phyloP scores from a whole-genome alignment of 306 rosid species.

The Clitoria ternatea region DNA sequence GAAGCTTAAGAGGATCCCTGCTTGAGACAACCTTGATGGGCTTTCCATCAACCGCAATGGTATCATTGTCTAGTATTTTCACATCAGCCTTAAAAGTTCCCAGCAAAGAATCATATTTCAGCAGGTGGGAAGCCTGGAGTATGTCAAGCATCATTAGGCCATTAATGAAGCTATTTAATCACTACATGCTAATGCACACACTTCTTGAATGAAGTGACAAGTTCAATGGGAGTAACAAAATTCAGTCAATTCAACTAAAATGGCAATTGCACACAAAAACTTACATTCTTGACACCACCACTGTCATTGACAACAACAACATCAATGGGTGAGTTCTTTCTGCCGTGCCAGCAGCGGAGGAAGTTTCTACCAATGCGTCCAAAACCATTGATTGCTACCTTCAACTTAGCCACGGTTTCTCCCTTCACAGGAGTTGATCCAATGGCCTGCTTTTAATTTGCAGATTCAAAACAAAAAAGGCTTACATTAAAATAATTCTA shows the following conservation, averaged over 20 bases:
- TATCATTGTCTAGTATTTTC: slow-evolving; percentile 56
- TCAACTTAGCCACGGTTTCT: slow-evolving; percentile 89
- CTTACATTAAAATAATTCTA: not conserved
- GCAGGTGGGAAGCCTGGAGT: slow-evolving; percentile 67
- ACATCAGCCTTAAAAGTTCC: slow-evolving; percentile 94
- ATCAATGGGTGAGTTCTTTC: slow-evolving; percentile 89
- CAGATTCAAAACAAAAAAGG: not conserved
- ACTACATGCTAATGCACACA: too few relatives aligned
- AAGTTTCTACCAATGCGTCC: slow-evolving; percentile 97
- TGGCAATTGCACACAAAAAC: slow-evolving; percentile 15
- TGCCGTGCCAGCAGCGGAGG: slow-evolving; percentile 97
- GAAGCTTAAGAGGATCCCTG: slow-evolving; percentile 96
- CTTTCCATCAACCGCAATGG: slow-evolving; percentile 92
- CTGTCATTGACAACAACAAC: slow-evolving; percentile 95
- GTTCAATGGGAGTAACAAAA: too few relatives aligned
- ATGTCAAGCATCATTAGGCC: slow-evolving; percentile 16
- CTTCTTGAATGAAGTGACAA: too few relatives aligned
- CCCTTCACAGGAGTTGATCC: slow-evolving; percentile 63
- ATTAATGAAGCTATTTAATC: too few relatives aligned
- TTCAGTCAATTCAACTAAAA: not conserved
- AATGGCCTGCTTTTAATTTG: slow-evolving; percentile 36
- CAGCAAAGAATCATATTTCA: slow-evolving; percentile 91
- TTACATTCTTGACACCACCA: slow-evolving; percentile 96
- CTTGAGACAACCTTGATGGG: slow-evolving; percentile 80
- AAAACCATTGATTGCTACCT: slow-evolving; percentile 97